Conservation (phyloP, 2,329 filamentous ascomycete species). For the Talaromyces sp. region DNA sequence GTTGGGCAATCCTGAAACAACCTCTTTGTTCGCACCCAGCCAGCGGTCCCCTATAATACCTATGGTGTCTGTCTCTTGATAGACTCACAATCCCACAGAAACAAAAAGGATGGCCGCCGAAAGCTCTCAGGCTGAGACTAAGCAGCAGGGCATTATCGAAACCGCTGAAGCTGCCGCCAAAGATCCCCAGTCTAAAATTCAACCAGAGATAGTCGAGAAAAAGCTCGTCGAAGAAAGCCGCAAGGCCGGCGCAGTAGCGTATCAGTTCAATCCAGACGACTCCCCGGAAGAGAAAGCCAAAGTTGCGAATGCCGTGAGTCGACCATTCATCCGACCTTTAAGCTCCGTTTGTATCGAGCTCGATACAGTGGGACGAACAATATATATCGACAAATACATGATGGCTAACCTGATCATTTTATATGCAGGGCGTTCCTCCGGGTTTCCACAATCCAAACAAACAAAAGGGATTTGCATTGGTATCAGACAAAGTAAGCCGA, state of each 20-base stretch:
- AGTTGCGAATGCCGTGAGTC: slow-evolving; percentile 67
- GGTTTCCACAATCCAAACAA: slow-evolving; percentile 53
- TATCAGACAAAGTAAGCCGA: slow-evolving; percentile 62
- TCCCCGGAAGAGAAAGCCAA: slow-evolving; percentile 76
- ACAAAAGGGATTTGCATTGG: slow-evolving; percentile 48
- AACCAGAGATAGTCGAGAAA: slow-evolving; percentile 65
- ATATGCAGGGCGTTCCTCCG: slow-evolving; percentile 55
- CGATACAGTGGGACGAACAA: not conserved
- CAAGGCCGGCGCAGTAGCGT: slow-evolving; percentile 73
- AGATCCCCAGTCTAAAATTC: slow-evolving; percentile 63
- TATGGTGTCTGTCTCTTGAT: not conserved
- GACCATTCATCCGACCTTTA: not conserved
- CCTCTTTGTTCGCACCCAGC: not conserved
- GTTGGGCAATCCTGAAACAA: not conserved
- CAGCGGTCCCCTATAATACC: not conserved
- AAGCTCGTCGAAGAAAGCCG: slow-evolving; percentile 71
- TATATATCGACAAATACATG: not conserved
- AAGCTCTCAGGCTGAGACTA: slow-evolving; percentile 57
- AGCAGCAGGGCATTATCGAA: slow-evolving; percentile 73
- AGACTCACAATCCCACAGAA: not conserved
- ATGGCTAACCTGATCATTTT: not conserved
- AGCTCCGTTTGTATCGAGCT: not conserved
- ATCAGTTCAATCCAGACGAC: slow-evolving; percentile 82
- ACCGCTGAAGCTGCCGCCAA: slow-evolving; percentile 52
- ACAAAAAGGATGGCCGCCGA: slow-evolving; percentile 7